Evolutionary conservation across 257 asterid genomes (phyloP).

Genomic region (Forsythia viridissima): DNA sequence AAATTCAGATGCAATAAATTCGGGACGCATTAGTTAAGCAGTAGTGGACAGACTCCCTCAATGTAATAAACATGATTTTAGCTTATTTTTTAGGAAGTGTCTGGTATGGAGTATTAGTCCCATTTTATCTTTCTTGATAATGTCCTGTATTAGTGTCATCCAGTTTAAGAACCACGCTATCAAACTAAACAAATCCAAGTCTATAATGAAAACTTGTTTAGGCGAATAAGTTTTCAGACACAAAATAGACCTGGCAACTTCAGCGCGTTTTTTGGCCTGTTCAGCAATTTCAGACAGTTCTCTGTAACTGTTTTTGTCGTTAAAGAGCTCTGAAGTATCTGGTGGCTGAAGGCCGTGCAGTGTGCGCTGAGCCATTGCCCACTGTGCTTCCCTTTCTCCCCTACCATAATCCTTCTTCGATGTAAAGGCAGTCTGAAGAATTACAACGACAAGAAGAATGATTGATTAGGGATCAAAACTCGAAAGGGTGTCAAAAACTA

Average conservation of each 20-base stretch:
- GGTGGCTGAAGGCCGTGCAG: conserved; percentile 50
- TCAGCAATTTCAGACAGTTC: conserved; percentile 60
- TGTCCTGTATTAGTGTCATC: too few species aligned
- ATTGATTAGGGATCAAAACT: not conserved
- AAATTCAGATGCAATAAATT: not conserved
- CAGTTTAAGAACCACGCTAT: not conserved
- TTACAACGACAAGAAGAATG: not conserved
- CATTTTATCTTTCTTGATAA: too few species aligned
- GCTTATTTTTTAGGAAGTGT: not conserved
- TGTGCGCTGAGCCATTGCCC: conserved; percentile 57
- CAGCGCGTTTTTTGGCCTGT: conserved; percentile 59
- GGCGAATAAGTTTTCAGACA: not conserved
- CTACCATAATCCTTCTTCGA: conserved; percentile 54
- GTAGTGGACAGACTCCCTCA: not conserved
- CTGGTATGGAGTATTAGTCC: not conserved
- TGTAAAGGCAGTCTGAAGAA: conserved; percentile 47
- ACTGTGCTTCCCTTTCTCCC: conserved; percentile 58
- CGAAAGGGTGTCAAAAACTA: not conserved
- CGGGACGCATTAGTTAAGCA: not conserved
- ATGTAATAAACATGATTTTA: not conserved
- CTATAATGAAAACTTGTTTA: not conserved
- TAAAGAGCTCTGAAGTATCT: conserved; percentile 15
- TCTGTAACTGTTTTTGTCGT: conserved; percentile 41
- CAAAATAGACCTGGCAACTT: conserved; percentile 43
- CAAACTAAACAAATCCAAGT: not conserved